Evolutionary conservation across 805 yeast species (phyloP).

Genomic region (Candida vartiovaarae): DNA sequence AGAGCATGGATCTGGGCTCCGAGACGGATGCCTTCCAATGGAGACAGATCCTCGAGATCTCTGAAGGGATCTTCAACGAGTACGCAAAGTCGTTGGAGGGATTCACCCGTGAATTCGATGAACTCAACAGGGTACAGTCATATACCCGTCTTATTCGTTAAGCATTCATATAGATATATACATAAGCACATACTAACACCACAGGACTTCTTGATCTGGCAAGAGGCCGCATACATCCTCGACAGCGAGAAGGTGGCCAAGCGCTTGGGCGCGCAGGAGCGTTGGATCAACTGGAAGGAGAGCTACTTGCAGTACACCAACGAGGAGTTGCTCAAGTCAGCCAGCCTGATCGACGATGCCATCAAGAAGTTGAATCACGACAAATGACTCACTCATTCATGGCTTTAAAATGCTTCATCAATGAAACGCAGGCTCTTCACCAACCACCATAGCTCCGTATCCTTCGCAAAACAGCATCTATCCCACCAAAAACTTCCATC

Average conservation of each 20-base stretch:
- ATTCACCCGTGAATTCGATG: slow-evolving; percentile 18
- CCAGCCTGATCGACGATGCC: slow-evolving; percentile 19
- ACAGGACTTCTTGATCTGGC: slow-evolving; percentile 22
- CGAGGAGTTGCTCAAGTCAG: slow-evolving; percentile 18
- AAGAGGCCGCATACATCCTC: slow-evolving; percentile 19
- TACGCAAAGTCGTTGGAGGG: slow-evolving; percentile 17
- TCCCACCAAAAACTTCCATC: too few species aligned
- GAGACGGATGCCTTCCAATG: background rate
- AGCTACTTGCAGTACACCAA: slow-evolving; percentile 14
- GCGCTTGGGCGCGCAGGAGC: slow-evolving; percentile 15
- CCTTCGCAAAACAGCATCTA: background rate
- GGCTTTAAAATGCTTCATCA: slow-evolving; percentile 1
- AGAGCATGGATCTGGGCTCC: background rate
- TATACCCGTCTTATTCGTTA: background rate
- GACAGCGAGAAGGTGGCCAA: slow-evolving; percentile 18
- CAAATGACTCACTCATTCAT: background rate
- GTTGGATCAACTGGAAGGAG: slow-evolving; percentile 20
- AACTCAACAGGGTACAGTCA: slow-evolving; percentile 13
- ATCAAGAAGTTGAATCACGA: slow-evolving; percentile 11
- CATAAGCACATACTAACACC: background rate
- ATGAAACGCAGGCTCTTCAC: slow-evolving; percentile 10
- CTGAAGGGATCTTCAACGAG: slow-evolving; percentile 15
- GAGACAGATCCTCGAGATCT: slow-evolving; percentile 7
- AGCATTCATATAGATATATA: background rate
- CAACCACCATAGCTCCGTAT: slow-evolving; percentile 16